phyloP scores from a whole-genome alignment of 495 filamentous ascomycete species.

The Usnea hakonensis region DNA sequence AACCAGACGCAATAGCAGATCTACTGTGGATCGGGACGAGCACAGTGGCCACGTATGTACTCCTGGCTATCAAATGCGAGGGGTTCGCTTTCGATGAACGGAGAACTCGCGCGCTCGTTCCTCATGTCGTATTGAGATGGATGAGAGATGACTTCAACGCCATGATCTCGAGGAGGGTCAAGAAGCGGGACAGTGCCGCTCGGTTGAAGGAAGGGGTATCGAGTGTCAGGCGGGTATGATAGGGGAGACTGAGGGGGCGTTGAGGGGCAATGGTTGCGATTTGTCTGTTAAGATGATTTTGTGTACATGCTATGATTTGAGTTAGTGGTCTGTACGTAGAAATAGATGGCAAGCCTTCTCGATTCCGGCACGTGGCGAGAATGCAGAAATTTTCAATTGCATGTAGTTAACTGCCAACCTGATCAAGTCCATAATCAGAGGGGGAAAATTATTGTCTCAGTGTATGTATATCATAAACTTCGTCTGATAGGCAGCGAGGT shows the following conservation, averaged over 20 bases:
- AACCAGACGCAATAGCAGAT: constrained; percentile 37
- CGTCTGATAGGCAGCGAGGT: no score
- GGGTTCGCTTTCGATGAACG: constrained; percentile 33
- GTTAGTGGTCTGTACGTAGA: no score
- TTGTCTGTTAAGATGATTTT: no score
- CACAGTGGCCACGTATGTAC: constrained; percentile 48
- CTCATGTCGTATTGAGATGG: background rate
- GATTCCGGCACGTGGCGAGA: no score
- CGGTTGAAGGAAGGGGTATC: background rate
- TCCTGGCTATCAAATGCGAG: constrained; percentile 34
- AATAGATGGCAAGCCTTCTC: no score
- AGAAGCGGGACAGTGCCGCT: background rate
- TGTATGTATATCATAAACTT: no score
- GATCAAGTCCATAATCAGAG: no score
- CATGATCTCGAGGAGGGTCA: background rate
- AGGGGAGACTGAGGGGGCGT: background rate
- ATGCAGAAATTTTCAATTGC: no score
- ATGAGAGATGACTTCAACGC: background rate
- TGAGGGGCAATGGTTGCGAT: no score
- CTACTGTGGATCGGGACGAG: constrained; percentile 40
- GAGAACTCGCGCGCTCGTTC: constrained; percentile 21
- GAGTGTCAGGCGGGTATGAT: background rate
- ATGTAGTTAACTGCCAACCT: no score
- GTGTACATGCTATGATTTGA: no score
- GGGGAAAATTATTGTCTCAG: no score